Evolutionary conservation across 2,329 filamentous ascomycete species (phyloP).

Genomic region (Geoglossum cookeanum): DNA sequence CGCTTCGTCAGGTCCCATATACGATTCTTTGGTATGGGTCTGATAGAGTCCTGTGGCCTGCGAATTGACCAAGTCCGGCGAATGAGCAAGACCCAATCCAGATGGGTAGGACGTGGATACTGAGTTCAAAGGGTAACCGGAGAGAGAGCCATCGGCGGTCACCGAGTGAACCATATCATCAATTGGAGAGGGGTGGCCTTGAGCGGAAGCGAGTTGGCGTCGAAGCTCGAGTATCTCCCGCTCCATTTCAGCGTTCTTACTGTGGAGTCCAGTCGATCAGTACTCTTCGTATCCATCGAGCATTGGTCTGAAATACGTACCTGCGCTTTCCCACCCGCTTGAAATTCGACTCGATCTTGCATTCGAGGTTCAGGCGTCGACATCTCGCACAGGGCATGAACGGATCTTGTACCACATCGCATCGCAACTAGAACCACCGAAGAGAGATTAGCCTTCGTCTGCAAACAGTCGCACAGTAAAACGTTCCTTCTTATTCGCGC

Average conservation of each 20-base stretch:
- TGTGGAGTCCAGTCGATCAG: conserved; percentile 18
- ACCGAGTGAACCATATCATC: neutral
- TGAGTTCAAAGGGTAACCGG: neutral
- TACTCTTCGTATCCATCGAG: neutral
- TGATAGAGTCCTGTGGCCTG: conserved; percentile 39
- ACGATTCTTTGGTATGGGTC: conserved; percentile 24
- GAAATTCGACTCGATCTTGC: conserved; percentile 77
- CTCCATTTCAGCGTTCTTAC: conserved; percentile 78
- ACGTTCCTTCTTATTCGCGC: conserved; percentile 3
- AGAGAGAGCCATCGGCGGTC: neutral
- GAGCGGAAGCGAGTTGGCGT: conserved; percentile 22
- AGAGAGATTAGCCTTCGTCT: neutral
- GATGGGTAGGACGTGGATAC: neutral
- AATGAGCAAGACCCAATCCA: neutral
- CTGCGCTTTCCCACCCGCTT: conserved; percentile 64
- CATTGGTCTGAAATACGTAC: conserved; percentile 29
- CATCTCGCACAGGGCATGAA: conserved; percentile 63
- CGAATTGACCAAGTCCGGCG: conserved; percentile 20
- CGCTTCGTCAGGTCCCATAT: conserved; percentile 50
- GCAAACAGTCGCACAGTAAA: neutral
- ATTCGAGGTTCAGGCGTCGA: conserved; percentile 59
- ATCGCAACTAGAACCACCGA: conserved; percentile 40
- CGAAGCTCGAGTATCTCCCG: conserved; percentile 35
- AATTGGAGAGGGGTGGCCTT: neutral
- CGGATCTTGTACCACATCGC: conserved; percentile 66